These are phyloP conservation scores for Daldinia vernicosa DNA, from an alignment of 495 filamentous ascomycete species.

Conservation along the genomic window DNA sequence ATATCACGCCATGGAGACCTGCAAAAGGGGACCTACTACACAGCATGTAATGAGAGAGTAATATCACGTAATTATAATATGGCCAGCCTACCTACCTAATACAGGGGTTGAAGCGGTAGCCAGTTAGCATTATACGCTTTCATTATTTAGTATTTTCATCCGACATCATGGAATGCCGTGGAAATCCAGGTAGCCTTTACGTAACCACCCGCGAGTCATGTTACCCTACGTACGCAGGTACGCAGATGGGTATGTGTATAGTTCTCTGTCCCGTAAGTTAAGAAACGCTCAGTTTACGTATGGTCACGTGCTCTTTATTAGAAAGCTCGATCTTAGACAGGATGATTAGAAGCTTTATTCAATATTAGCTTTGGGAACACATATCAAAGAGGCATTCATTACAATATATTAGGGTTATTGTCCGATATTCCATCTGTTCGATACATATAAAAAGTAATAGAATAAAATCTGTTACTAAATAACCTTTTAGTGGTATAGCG, in stretches of 20 bases:
- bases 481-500: too few relatives aligned
- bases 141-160: neutral
- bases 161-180: neutral
- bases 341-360: too few relatives aligned
- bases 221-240: neutral
- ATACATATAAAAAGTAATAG: too few relatives aligned
- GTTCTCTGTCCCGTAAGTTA: neutral
- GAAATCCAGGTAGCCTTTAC: neutral
- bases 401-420: too few relatives aligned
- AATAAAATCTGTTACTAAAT: too few relatives aligned
- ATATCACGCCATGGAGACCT: neutral
- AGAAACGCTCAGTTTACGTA: neutral
- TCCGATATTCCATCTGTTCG: too few relatives aligned
- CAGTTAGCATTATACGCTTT: neutral
- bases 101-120: conserved; percentile 5
- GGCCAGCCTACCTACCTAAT: conserved; percentile 20
- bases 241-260: neutral
- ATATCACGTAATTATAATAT: conserved; percentile 29
- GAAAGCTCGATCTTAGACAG: too few relatives aligned
- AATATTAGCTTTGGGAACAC: too few relatives aligned
- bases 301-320: too few relatives aligned
- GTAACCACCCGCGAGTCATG: neutral
- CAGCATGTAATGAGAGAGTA: neutral
- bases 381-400: too few relatives aligned
- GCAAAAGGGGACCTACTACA: neutral